Evolutionary conservation across 2,329 filamentous ascomycete species (phyloP).

Genomic region (Metarhizium robertsii): DNA sequence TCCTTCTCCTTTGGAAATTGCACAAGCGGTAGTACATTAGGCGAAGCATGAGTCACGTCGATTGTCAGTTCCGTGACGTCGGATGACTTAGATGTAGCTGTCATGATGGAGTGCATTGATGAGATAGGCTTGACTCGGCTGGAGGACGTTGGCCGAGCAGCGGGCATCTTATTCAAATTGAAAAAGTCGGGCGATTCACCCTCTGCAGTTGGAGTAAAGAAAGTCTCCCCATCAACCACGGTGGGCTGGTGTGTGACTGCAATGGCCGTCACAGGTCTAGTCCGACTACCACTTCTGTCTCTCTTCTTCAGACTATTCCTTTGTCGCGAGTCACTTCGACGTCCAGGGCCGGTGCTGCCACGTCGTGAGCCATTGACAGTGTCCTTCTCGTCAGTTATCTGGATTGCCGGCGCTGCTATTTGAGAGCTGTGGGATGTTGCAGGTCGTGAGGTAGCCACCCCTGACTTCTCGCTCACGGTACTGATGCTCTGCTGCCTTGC

Average conservation of each 20-base stretch:
- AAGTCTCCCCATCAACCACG: conserved; percentile 40
- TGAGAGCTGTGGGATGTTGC: conserved; percentile 35
- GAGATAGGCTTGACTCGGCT: conserved; percentile 33
- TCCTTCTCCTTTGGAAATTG: conserved; percentile 47
- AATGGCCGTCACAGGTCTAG: conserved; percentile 34
- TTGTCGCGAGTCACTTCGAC: conserved; percentile 37
- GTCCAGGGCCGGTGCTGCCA: conserved; percentile 23
- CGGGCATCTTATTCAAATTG: conserved; percentile 28
- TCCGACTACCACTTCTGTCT: conserved; percentile 39
- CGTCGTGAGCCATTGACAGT: conserved; percentile 30
- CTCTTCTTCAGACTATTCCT: conserved; percentile 45
- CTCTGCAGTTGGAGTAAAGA: conserved; percentile 39
- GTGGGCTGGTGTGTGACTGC: conserved; percentile 28
- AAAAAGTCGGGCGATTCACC: conserved; percentile 34
- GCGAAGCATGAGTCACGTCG: conserved; percentile 33
- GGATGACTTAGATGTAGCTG: conserved; percentile 29
- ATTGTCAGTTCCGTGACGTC: conserved; percentile 30
- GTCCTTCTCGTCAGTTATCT: conserved; percentile 56
- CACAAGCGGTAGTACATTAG: conserved; percentile 39
- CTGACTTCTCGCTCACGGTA: conserved; percentile 27
- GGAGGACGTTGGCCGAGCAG: conserved; percentile 29
- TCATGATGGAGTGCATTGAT: conserved; percentile 36
- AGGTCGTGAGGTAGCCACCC: conserved; percentile 18
- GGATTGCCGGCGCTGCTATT: conserved; percentile 56
- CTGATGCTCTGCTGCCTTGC: conserved; percentile 28